Evolutionary conservation across 352 stramenopile genomes (phyloP).

Genomic region (Phytophthora parvispora): DNA sequence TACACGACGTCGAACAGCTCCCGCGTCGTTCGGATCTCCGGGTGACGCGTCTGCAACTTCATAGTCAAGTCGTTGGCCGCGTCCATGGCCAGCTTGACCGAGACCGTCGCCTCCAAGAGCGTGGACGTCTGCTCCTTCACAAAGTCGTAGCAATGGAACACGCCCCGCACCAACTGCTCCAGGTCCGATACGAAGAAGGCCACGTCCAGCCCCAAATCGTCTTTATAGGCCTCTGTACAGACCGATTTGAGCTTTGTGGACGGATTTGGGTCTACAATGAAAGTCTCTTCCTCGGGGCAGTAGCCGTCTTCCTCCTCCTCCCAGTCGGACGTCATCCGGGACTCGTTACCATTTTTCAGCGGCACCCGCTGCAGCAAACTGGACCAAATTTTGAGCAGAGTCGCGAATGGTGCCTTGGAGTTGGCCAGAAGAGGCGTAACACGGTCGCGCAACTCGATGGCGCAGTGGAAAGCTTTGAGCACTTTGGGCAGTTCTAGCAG

Average conservation of each 20-base stretch:
- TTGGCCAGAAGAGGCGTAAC: background rate
- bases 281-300: background rate
- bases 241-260: background rate
- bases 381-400: background rate
- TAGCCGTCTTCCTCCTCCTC: background rate
- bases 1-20: background rate
- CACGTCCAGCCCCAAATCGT: conserved; percentile 1
- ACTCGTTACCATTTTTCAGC: background rate
- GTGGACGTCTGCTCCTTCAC: background rate
- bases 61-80: background rate
- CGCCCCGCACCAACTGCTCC: background rate
- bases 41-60: background rate
- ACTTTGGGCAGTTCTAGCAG: background rate
- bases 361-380: background rate
- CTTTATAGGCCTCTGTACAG: background rate
- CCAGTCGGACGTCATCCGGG: background rate
- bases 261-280: background rate
- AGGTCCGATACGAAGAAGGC: background rate
- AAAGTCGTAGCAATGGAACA: background rate
- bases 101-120: background rate
- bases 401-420: background rate
- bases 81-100: background rate
- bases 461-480: background rate
- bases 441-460: background rate
- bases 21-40: background rate